These are phyloP conservation scores for Trametes gibbosa DNA, from an alignment of 768 basidiomycete genomes.

Conservation along the genomic window DNA sequence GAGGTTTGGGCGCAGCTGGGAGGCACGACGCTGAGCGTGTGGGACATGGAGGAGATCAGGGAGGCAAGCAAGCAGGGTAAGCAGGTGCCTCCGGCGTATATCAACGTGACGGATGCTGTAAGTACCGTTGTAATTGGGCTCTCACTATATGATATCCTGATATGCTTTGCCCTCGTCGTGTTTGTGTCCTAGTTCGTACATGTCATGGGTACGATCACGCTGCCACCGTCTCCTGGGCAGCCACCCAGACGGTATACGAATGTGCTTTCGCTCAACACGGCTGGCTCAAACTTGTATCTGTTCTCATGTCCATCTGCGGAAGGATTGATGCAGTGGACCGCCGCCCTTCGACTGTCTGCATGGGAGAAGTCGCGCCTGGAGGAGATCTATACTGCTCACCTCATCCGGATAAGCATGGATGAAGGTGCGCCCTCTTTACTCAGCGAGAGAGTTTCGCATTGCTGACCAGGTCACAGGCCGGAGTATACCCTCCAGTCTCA, in stretches of 20 bases:
- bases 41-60: conserved; percentile 89
- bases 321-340: conserved; percentile 84
- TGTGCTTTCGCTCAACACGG: conserved; percentile 90
- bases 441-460: too few relatives aligned
- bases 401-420: conserved; percentile 75
- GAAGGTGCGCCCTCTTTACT: conserved; percentile 33
- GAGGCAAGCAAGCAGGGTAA: conserved; percentile 76
- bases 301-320: conserved; percentile 79
- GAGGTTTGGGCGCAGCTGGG: conserved; percentile 90
- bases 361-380: conserved; percentile 96
- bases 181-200: conserved; percentile 59
- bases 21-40: conserved; percentile 85
- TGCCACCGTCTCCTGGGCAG: conserved; percentile 48
- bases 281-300: conserved; percentile 84
- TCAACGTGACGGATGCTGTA: conserved; percentile 87
- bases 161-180: background rate
- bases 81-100: conserved; percentile 83
- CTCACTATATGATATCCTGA: background rate
- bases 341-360: conserved; percentile 81
- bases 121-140: conserved; percentile 32
- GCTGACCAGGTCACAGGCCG: conserved; percentile 28
- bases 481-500: conserved; percentile 59
- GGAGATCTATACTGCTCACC: conserved; percentile 96
- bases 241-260: conserved; percentile 64
- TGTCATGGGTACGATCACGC: conserved; percentile 71